phyloP scores from a whole-genome alignment of 2,329 filamentous ascomycete genomes.

The Penicillium sp. region DNA sequence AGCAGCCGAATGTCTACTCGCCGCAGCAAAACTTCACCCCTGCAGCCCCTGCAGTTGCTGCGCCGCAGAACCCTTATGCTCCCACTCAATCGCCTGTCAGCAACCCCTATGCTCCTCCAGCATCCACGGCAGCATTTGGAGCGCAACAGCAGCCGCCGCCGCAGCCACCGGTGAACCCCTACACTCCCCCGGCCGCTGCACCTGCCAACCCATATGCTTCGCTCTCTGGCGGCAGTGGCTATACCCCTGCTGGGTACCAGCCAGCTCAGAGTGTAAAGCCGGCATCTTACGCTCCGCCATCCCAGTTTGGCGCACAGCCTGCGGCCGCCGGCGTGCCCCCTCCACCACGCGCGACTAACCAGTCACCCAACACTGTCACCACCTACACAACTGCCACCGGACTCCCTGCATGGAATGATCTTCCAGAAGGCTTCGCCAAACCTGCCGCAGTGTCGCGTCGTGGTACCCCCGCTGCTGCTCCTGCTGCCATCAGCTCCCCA shows the following conservation, averaged over 20 bases:
- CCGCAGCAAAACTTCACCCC: conserved; percentile 42
- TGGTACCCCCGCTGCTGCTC: conserved; percentile 68
- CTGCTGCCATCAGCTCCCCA: conserved; percentile 68
- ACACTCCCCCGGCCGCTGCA: conserved; percentile 44
- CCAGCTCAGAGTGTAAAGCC: conserved; percentile 45
- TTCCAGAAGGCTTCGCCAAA: conserved; percentile 78
- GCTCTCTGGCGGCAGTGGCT: conserved; percentile 30
- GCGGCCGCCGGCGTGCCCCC: conserved; percentile 52
- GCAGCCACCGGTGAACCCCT: conserved; percentile 43
- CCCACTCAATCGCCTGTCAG: conserved; percentile 26
- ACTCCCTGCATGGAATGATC: conserved; percentile 89
- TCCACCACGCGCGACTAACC: conserved; percentile 65
- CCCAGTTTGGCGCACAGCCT: conserved; percentile 48
- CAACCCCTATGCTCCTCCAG: conserved; percentile 27
- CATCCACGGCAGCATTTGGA: conserved; percentile 12
- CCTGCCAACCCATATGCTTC: conserved; percentile 19
- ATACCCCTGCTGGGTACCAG: conserved; percentile 55
- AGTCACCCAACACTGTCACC: conserved; percentile 66
- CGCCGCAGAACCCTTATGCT: conserved; percentile 50
- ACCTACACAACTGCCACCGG: conserved; percentile 64
- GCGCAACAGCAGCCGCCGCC: not conserved
- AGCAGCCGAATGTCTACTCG: conserved; percentile 38
- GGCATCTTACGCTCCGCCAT: conserved; percentile 43
- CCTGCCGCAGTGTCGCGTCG: conserved; percentile 69
- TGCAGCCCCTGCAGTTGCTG: conserved; percentile 8